Base-by-base conservation (phyloP, 2,329 filamentous ascomycete genomes). In the Phialocephala subalpina region DNA sequence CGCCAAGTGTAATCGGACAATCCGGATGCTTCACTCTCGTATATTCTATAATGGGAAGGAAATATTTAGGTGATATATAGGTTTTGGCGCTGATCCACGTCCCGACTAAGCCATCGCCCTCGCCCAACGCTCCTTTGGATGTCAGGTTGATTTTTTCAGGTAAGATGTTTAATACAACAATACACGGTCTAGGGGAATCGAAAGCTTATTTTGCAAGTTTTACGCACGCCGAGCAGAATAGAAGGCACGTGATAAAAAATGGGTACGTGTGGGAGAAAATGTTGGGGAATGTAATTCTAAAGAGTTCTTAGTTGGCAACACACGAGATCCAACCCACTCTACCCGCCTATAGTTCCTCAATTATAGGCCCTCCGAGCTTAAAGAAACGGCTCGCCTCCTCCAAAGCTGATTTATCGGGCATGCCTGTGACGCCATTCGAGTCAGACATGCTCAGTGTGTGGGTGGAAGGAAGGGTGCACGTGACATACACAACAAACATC, bases 21-120 rank as follows among this genome's bases (percentile, higher is more conserved):
- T 88, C 85, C 0, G 60, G 49, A 29, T 58, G 42, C 27, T 29
- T 42, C n/a, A 22, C 36, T 25, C n/a, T 22, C n/a, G 22, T 49
- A 22, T 49, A n/a, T 25, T 49, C n/a, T 6, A 49, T 2, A n/a
- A 49, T 49, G n/a, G 45, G 45, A 49, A 49, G 45, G 7, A 49
- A n/a, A n/a, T 49, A n/a, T 7, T 49, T n/a, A 49, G 22, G 45
- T 49, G 45, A n/a, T 9, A n/a, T 49, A 9, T 49, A n/a, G 4
- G 45, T 6, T 25, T 49, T 49, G n/a, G 22, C 22, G n/a, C 45
- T n/a, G 20, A 49, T 49, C 45, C 45, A 49, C 7, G n/a, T 49
- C 12, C 45, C 45, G 22, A 25, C 45, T 14, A 49, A 20, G n/a
- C 7, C n/a, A 9, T 22, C 14, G n/a, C 7, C n/a, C 9, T 22